phyloP scores from a whole-genome alignment of 139 green algal genomes.

The Chlorella sorokiniana region DNA sequence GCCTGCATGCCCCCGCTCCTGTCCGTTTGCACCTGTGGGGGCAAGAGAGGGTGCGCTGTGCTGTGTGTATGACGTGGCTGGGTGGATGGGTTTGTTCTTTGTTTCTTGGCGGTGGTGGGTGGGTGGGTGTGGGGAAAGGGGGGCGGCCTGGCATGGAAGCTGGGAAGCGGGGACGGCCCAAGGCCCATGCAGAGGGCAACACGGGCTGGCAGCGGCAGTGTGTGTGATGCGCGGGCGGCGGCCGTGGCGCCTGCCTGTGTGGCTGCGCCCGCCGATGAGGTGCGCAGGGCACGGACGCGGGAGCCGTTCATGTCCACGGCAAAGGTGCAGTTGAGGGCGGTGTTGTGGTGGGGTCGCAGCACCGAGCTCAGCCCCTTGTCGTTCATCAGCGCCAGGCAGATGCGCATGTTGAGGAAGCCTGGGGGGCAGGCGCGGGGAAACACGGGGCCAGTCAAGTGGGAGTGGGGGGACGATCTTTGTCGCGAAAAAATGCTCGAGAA shows the following conservation, averaged over 20 bases:
- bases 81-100: background rate
- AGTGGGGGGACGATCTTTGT: background rate
- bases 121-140: background rate
- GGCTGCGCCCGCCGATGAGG: background rate
- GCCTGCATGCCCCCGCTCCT: slow-evolving; percentile 21
- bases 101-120: background rate
- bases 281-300: background rate
- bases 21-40: slow-evolving; percentile 7
- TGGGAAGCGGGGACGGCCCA: no score
- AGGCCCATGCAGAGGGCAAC: no score
- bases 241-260: background rate
- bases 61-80: no score
- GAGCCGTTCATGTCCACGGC: slow-evolving; percentile 33
- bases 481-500: no score
- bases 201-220: no score
- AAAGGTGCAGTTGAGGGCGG: slow-evolving; percentile 1
- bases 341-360: background rate
- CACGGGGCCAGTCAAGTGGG: background rate
- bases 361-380: slow-evolving; percentile 11
- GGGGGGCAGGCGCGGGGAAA: background rate
- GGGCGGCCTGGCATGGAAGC: no score
- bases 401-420: slow-evolving; percentile 12
- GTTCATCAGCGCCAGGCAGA: slow-evolving; percentile 35
- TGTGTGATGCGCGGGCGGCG: background rate
- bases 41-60: no score